Conservation (phyloP, 495 filamentous ascomycete genomes). For the Hypoxylon trugodes region DNA sequence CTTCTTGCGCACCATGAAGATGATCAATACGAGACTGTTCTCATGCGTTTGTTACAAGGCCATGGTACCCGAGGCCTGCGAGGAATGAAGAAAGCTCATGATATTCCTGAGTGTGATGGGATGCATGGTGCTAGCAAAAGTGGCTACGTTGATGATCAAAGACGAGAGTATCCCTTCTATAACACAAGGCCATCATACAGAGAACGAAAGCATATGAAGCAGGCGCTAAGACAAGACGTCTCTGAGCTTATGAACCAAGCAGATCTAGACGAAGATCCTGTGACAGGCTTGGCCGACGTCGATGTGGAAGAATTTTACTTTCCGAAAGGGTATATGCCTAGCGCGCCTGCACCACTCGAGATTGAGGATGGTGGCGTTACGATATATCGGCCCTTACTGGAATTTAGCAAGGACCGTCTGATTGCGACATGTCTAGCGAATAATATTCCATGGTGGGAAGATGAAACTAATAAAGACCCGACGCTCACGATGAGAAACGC, state of each 20-base stretch:
- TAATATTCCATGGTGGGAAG: conserved; percentile 77
- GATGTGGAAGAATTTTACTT: conserved; percentile 39
- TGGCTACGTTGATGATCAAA: conserved; percentile 60
- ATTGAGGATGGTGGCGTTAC: conserved; percentile 74
- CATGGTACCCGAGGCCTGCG: conserved; percentile 70
- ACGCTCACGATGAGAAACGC: conserved; percentile 84
- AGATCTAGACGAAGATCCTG: conserved; percentile 16
- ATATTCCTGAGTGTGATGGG: conserved; percentile 85
- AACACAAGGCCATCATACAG: conserved; percentile 26
- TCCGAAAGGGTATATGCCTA: conserved; percentile 1
- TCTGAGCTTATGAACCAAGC: neutral
- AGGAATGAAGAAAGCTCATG: conserved; percentile 69
- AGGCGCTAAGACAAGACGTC: conserved; percentile 32
- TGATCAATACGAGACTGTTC: conserved; percentile 86
- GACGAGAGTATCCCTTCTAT: conserved; percentile 33
- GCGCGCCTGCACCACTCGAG: conserved; percentile 37
- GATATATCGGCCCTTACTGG: conserved; percentile 78
- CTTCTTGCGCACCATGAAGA: conserved; percentile 85
- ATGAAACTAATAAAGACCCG: conserved; percentile 82
- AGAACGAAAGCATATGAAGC: conserved; percentile 29
- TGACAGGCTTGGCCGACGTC: conserved; percentile 25
- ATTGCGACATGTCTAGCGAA: conserved; percentile 74
- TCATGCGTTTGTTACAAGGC: conserved; percentile 73
- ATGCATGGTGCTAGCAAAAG: conserved; percentile 75
- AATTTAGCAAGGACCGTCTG: conserved; percentile 74